A percentile compares a stretch with the other conserved stretches of the same genome.
Evolutionary conservation across 2,329 filamentous ascomycete species (phyloP).

Genomic region (Coniella vitis): DNA sequence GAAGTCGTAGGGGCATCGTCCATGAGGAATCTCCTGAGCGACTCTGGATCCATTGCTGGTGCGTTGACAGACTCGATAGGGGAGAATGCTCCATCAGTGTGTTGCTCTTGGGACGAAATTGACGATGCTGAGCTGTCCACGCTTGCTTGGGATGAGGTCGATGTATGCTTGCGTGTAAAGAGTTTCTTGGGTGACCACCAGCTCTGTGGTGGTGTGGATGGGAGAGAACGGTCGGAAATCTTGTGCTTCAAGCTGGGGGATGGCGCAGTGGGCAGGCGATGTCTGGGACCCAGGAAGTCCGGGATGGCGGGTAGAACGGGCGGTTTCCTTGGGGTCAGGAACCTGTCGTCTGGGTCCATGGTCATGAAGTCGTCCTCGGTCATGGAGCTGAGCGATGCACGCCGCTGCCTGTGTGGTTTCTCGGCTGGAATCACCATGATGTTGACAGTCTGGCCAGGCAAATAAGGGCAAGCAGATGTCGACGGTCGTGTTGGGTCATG

Average conservation of each 20-base stretch:
- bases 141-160: slow-evolving; percentile 22
- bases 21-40: slow-evolving; percentile 43
- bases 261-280: slow-evolving; percentile 28
- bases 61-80: slow-evolving; percentile 38
- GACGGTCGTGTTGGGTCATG: slow-evolving; percentile 66
- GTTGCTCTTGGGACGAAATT: slow-evolving; percentile 22
- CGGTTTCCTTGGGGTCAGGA: slow-evolving; percentile 58
- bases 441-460: slow-evolving; percentile 85
- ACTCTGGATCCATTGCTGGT: slow-evolving; percentile 50
- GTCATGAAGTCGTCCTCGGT: slow-evolving; percentile 57
- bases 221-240: slow-evolving; percentile 38
- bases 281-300: slow-evolving; percentile 26
- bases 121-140: slow-evolving; percentile 26
- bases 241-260: slow-evolving; percentile 26
- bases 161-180: slow-evolving; percentile 36
- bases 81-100: slow-evolving; percentile 21
- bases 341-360: slow-evolving; percentile 73
- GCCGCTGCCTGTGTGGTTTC: slow-evolving; percentile 50
- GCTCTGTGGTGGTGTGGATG: slow-evolving; percentile 41
- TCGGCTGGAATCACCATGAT: slow-evolving; percentile 74
- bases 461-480: slow-evolving; percentile 74
- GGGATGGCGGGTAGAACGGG: slow-evolving; percentile 44
- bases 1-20: slow-evolving; percentile 34
- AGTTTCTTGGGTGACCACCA: slow-evolving; percentile 39
- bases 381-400: slow-evolving; percentile 58